phyloP scores from a whole-genome alignment of 169 alveolate genomes.

The Amoebophrya sp. region DNA sequence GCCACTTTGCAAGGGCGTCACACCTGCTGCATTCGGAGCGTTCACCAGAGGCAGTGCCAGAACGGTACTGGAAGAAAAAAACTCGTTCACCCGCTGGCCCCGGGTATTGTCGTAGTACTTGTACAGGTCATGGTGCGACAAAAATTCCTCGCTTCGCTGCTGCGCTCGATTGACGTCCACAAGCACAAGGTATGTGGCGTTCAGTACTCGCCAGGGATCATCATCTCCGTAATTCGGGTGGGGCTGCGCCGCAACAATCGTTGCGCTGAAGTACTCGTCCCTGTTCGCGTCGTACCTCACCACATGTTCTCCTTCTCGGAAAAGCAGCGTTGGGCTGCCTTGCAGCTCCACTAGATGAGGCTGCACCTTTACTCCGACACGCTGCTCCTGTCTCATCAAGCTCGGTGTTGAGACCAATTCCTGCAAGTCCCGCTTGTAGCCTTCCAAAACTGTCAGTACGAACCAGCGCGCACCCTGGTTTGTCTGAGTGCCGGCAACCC shows the following conservation, averaged over 20 bases:
- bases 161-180: not conserved
- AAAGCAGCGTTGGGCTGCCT: not conserved
- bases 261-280: not conserved
- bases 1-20: not conserved
- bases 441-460: not conserved
- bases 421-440: not conserved
- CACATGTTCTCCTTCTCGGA: not conserved
- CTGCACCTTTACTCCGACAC: not conserved
- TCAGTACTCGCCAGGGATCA: not conserved
- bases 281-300: not conserved
- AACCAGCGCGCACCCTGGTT: not conserved
- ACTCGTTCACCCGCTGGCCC: not conserved
- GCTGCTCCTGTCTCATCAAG: not conserved
- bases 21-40: not conserved
- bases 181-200: not conserved
- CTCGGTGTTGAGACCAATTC: not conserved
- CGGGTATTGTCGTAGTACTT: not conserved
- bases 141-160: not conserved
- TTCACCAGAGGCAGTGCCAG: not conserved
- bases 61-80: not conserved
- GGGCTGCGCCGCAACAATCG: not conserved
- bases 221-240: not conserved
- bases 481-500: not conserved
- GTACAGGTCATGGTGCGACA: slow-evolving; percentile 1
- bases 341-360: not conserved